phyloP scores from a whole-genome alignment of 768 basidiomycete species.

The Leccinellum luteum region DNA sequence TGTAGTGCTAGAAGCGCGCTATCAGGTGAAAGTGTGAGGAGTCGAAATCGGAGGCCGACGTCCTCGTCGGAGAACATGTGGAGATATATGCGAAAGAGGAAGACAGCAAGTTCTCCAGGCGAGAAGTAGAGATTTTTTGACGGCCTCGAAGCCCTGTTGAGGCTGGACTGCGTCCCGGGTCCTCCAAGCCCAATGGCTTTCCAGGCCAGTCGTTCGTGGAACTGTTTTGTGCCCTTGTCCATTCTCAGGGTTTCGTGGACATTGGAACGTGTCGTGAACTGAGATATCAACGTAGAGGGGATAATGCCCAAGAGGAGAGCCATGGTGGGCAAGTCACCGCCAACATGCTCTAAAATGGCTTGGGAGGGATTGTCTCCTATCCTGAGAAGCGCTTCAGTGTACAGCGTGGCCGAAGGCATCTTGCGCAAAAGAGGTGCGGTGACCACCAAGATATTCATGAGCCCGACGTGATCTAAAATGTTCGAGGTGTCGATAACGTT shows the following conservation, averaged over 20 bases:
- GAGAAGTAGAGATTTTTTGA: conserved; percentile 8
- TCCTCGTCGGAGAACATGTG: conserved; percentile 30
- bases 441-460: conserved; percentile 27
- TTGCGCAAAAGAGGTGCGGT: conserved; percentile 21
- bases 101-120: conserved; percentile 16
- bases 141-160: not conserved
- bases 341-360: conserved; percentile 16
- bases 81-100: conserved; percentile 24
- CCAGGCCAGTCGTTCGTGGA: conserved; percentile 29
- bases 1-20: not conserved
- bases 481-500: conserved; percentile 34
- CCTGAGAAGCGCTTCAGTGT: conserved; percentile 27
- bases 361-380: conserved; percentile 11
- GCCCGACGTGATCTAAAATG: conserved; percentile 23
- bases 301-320: conserved; percentile 25
- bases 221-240: conserved; percentile 6
- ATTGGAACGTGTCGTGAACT: conserved; percentile 27
- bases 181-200: conserved; percentile 5
- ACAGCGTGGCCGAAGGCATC: conserved; percentile 22
- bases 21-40: not conserved
- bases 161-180: not conserved
- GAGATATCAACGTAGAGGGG: conserved; percentile 20
- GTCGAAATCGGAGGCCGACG: not conserved
- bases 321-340: conserved; percentile 26
- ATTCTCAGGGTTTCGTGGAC: conserved; percentile 12